Base-by-base conservation (phyloP, 2,329 filamentous ascomycete genomes). In the Paraphaeosphaeria minitans region DNA sequence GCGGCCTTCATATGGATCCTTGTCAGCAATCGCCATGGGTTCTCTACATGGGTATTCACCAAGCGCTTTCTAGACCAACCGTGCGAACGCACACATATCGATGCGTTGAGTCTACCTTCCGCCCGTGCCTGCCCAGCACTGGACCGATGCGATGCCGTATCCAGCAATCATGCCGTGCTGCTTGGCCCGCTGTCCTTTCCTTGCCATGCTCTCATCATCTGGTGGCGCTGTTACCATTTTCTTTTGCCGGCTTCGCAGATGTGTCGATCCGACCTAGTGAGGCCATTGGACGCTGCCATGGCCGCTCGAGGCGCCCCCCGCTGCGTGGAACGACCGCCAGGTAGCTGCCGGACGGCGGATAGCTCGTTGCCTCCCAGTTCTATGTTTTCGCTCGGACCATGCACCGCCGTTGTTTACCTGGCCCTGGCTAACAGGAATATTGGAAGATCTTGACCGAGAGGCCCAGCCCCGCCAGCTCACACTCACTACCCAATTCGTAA, bases 391-490 rank as follows among this genome's bases (percentile, higher is more conserved):
- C 63, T 59, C 60, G 52, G 59, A 52, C 60, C 63, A 56, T 62
- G 60, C 64, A 53, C 62, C 54, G 53, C 53, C 60, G 49, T 53
- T 70, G 58, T 70, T 66, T 63, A 65, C 63, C 58, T 51, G 62
- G 66, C 60, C 68, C 66, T 66, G 61, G 68, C 57, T 58, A 55
- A 60, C 54, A 69, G 66, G 64, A 69, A 64, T 61, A 63, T 63
- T 58, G 62, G 58, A 59, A 65, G 63, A 65, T 61, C 66, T 67
- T 61, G 59, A 59, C 53, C 55, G 49, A 57, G 63, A 57, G 10
- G 63, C 65, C 63, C 65, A 72, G 69, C 69, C 68, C 60, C 65
- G 65, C 63, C 63, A 68, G 56, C 56, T 63, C 64, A 69, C 64
- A 69, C 65, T 55, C 60, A 57, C 59, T 66, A 58, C 63, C 59